Percentiles rank a stretch among this genome's conserved stretches.
phyloP scores from a whole-genome alignment of 192 early-diverging fungal species.

The Powellomyces hirtus region DNA sequence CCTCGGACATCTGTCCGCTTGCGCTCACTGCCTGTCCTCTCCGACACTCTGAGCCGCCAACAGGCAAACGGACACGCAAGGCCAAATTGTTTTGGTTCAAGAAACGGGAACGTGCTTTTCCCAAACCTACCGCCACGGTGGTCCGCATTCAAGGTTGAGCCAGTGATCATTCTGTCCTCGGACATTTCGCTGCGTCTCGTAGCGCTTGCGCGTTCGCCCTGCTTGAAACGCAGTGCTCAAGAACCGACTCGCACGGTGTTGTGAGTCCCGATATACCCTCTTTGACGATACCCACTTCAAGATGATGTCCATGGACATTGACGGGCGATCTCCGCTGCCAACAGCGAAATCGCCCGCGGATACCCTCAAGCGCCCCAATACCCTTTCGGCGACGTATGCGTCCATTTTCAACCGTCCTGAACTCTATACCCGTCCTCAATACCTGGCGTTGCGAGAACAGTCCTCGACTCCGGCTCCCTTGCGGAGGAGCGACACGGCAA shows the following conservation, averaged over 20 bases:
- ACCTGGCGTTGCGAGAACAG: not conserved
- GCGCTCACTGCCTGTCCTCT: too few relatives aligned
- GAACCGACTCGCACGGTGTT: not conserved
- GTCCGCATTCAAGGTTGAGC: too few relatives aligned
- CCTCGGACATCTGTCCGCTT: too few relatives aligned
- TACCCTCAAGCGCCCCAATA: not conserved
- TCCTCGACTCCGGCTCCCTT: not conserved
- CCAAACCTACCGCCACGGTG: too few relatives aligned
- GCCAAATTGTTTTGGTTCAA: too few relatives aligned
- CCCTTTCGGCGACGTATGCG: not conserved
- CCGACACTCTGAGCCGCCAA: too few relatives aligned
- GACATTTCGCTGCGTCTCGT: too few relatives aligned
- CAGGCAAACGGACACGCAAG: too few relatives aligned
- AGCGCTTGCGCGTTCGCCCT: not conserved
- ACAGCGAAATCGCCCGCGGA: not conserved
- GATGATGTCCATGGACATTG: conserved; percentile 10
- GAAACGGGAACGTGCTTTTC: too few relatives aligned
- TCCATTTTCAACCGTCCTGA: not conserved
- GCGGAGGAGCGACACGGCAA: not conserved
- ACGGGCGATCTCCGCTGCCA: not conserved
- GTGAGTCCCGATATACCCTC: not conserved
- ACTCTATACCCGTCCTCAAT: not conserved
- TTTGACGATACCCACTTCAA: not conserved
- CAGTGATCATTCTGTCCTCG: too few relatives aligned
- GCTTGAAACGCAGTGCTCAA: not conserved